phyloP scores from a whole-genome alignment of 1,284 basidiomycete species.

The Serendipita sp. region DNA sequence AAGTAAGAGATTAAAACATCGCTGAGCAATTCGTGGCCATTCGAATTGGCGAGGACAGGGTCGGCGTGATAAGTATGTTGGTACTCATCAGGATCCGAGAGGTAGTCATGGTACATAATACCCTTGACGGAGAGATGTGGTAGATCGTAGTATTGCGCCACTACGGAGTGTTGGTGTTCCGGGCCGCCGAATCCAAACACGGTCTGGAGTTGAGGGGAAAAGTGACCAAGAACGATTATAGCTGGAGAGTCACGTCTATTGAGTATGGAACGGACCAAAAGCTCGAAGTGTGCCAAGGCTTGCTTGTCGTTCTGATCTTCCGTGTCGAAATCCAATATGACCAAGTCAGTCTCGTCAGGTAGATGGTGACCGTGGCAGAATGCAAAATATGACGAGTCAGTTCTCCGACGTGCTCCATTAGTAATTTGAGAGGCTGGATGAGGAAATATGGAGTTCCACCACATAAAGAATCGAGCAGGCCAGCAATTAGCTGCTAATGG shows the following conservation, averaged over 20 bases:
- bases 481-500: slow-evolving; percentile 77
- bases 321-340: slow-evolving; percentile 84
- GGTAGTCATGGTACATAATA: slow-evolving; percentile 67
- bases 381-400: slow-evolving; percentile 82
- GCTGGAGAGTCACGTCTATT: slow-evolving; percentile 79
- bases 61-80: slow-evolving; percentile 62
- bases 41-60: slow-evolving; percentile 62
- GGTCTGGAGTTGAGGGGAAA: slow-evolving; percentile 68
- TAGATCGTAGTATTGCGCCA: slow-evolving; percentile 91
- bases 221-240: slow-evolving; percentile 82
- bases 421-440: slow-evolving; percentile 90
- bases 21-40: slow-evolving; percentile 71
- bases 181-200: slow-evolving; percentile 73
- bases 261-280: slow-evolving; percentile 79
- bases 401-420: slow-evolving; percentile 81
- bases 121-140: slow-evolving; percentile 79
- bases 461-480: slow-evolving; percentile 79
- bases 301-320: slow-evolving; percentile 65
- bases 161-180: slow-evolving; percentile 73
- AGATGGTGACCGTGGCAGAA: slow-evolving; percentile 85
- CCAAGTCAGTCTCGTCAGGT: slow-evolving; percentile 80
- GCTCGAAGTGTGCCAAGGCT: slow-evolving; percentile 73
- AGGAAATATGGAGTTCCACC: slow-evolving; percentile 91
- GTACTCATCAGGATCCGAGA: slow-evolving; percentile 55
- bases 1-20: slow-evolving; percentile 81